These are phyloP conservation scores for Colletotrichum theobromicola DNA, from an alignment of 2,329 filamentous ascomycete genomes.

Conservation along the genomic window DNA sequence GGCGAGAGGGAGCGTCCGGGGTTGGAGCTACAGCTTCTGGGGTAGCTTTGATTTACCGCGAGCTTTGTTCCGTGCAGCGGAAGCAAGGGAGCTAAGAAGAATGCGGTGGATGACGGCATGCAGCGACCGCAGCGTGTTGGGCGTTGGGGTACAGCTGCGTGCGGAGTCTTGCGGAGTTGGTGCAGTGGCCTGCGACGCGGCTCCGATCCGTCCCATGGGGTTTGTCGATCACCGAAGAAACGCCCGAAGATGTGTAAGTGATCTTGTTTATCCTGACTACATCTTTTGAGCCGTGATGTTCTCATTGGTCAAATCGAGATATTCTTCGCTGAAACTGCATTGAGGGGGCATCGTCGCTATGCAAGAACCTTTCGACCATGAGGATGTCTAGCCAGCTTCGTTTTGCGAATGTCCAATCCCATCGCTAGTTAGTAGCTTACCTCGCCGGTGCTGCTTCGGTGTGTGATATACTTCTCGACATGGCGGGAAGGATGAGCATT, in stretches of 20 bases:
- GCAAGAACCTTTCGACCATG: background rate
- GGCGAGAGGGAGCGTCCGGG: background rate
- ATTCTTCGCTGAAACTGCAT: background rate
- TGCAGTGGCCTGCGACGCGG: background rate
- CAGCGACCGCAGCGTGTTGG: background rate
- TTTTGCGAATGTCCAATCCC: background rate
- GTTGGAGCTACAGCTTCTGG: background rate
- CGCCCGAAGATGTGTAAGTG: background rate
- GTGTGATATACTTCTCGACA: background rate
- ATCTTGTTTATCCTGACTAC: background rate
- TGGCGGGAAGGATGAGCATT: background rate
- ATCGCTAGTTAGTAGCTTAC: background rate
- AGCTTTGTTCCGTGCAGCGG: background rate
- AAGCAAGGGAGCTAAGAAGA: background rate
- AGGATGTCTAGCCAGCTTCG: background rate
- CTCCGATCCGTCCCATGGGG: background rate
- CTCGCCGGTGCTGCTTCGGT: background rate
- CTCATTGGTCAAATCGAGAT: background rate
- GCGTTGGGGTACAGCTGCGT: background rate
- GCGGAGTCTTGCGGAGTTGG: conserved; percentile 18
- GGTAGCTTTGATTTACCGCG: background rate
- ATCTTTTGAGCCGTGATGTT: background rate
- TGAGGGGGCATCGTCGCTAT: background rate
- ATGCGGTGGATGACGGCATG: conserved; percentile 1
- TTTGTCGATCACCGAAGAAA: background rate